phyloP scores from a whole-genome alignment of 805 yeast genomes.

The Wickerhamomyces chambardii region DNA sequence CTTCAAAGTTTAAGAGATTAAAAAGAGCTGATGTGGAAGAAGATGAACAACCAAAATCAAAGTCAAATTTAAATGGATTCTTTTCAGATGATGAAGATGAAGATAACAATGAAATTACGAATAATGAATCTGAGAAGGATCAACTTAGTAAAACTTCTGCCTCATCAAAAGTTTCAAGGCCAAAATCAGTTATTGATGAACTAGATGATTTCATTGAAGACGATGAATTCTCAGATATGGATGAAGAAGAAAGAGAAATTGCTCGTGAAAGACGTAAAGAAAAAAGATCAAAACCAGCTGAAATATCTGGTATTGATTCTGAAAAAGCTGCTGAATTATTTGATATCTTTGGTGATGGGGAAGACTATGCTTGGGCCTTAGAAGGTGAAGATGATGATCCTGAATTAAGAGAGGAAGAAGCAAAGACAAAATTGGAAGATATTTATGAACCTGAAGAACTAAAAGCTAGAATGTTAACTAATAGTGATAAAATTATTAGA shows the following conservation, averaged over 20 bases:
- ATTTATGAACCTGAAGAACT: conserved; percentile 94
- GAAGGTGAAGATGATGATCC: conserved; percentile 73
- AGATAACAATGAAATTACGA: conserved; percentile 15
- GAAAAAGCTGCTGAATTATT: conserved; percentile 89
- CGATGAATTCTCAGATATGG: conserved; percentile 91
- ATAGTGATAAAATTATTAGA: conserved; percentile 82
- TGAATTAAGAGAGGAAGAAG: conserved; percentile 30
- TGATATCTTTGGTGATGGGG: conserved; percentile 96
- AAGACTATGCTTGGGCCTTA: conserved; percentile 96
- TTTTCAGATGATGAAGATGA: conserved; percentile 32
- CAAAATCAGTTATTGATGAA: conserved; percentile 54
- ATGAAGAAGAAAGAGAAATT: conserved; percentile 46
- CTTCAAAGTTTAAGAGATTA: conserved; percentile 65
- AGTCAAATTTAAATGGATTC: conserved; percentile 25
- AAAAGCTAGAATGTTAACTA: conserved; percentile 84
- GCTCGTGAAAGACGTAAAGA: conserved; percentile 34
- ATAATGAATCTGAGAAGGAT: conserved; percentile 4
- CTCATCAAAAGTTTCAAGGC: conserved; percentile 19
- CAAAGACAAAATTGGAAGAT: conserved; percentile 57
- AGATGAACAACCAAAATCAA: conserved; percentile 15
- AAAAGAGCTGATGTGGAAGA: conserved; percentile 55
- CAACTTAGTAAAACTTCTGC: conserved; percentile 32
- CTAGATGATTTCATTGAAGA: conserved; percentile 97
- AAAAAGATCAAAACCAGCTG: conserved; percentile 44
- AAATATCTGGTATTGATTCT: conserved; percentile 61